Percentiles rank a stretch among this genome's conserved stretches.
Conservation (phyloP, 768 basidiomycete genomes). For the Tylopilus vinaceipallidus region DNA sequence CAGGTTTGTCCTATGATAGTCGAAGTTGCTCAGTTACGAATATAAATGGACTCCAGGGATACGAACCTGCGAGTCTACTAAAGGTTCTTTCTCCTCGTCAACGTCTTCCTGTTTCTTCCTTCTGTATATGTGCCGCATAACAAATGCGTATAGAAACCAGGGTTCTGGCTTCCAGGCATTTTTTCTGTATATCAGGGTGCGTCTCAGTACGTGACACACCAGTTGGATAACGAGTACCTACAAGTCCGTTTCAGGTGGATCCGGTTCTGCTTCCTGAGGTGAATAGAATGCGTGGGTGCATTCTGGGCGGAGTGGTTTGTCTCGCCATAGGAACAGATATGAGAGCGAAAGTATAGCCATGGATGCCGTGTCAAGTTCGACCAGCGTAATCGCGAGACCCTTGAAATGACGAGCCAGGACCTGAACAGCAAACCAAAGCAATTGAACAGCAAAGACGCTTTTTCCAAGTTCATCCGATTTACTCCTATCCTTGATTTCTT, state of each 20-base stretch:
- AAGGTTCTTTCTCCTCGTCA: neutral
- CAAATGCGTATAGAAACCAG: neutral
- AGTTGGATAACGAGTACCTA: neutral
- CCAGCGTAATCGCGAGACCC: neutral
- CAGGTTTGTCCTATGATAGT: neutral
- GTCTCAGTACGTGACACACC: neutral
- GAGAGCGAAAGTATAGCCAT: neutral
- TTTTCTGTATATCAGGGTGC: neutral
- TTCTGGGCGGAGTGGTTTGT: neutral
- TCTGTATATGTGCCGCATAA: neutral
- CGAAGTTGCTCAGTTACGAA: neutral
- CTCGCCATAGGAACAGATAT: neutral
- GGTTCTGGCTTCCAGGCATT: neutral
- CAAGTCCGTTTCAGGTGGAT: neutral
- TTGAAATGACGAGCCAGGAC: neutral
- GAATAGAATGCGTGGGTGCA: neutral
- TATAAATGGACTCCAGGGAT: neutral
- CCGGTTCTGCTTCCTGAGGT: neutral
- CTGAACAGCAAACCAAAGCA: neutral
- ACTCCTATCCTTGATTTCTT: neutral
- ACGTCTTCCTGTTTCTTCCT: neutral
- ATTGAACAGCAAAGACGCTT: neutral
- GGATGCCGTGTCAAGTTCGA: neutral
- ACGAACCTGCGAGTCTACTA: neutral
- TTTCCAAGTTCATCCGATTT: neutral